Base-by-base conservation (phyloP, 495 filamentous ascomycete species). In the Neurospora discreta region DNA sequence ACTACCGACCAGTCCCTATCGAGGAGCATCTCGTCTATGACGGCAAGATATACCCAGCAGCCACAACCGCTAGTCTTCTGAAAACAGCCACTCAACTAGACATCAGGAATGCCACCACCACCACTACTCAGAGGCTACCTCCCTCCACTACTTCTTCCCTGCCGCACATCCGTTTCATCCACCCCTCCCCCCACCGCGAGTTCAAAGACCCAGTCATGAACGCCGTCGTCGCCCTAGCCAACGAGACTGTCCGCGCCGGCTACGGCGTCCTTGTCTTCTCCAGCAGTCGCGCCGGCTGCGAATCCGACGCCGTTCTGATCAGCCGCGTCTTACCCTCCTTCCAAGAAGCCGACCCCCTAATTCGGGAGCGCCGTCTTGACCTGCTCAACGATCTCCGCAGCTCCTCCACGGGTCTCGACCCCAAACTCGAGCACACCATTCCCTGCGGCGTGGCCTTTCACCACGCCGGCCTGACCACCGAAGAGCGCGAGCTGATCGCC, bases 211-310 rank as follows among this genome's bases (percentile, higher is more conserved):
- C 90, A 0, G 83, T 90, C 30, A 83, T 87, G 20, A 94, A 94
- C 77, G 84, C 90, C 23, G 88, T 93, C 52, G 86, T 94, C 13
- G 84, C 91, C 3, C 81, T 95, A 60, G 85, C 90, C 10, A 84
- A 88, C 43, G 90, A 91, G 73, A 92, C 90, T 10, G 90, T 86
- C 9, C 79, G 78, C 39, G 86, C 87, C 46, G 92, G 90, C 5
- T 91, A 89, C 78, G 92, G 92, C 1, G 91, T 86, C 18, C 83
- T 95, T 52, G 87, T 94, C 5, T 95, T 95, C 74, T 93, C 91
- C 71, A 86, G 89, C 71, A 92, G 89, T 73, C 87, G 92, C n/a
- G 76, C 74, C 72, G 86, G 82, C 41, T 90, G 89, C 76, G 89
- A 93, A 75, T 82, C 86, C 38, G 86, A 90, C 77, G 90, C 92